Conservation (phyloP, 345 rosid genomes). For the Bruguiera gymnorhiza region DNA sequence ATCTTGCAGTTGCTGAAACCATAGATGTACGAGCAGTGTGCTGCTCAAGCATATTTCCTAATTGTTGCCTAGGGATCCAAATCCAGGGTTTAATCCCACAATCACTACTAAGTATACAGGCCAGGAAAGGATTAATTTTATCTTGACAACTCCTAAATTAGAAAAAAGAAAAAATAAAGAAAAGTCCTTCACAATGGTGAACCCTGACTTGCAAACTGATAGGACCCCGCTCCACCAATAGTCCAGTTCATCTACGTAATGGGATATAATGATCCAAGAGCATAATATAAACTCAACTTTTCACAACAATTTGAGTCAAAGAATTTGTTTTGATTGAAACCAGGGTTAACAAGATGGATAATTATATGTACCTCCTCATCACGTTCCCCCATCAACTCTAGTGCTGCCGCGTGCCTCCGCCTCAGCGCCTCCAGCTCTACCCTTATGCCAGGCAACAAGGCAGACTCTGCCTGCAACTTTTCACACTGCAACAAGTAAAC, state of each 20-base stretch:
- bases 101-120: not conserved
- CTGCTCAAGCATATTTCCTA: not conserved
- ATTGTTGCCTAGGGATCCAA: not conserved
- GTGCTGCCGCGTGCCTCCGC: constrained; percentile 88
- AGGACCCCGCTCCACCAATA: not conserved
- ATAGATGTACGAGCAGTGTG: not conserved
- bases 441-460: constrained; percentile 63
- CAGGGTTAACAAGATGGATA: not conserved
- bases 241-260: not conserved
- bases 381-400: constrained; percentile 99
- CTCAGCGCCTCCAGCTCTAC: constrained; percentile 95
- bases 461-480: constrained; percentile 70
- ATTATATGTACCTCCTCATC: constrained; percentile 81
- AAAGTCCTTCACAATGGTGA: not conserved
- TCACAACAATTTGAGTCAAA: not conserved
- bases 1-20: too few relatives aligned
- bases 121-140: not conserved
- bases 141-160: too few relatives aligned
- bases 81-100: not conserved
- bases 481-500: constrained; percentile 63
- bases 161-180: not conserved
- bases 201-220: not conserved
- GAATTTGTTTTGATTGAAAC: not conserved
- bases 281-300: not conserved
- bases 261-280: not conserved